A percentile compares a stretch with the other conserved stretches of the same genome.
These are phyloP conservation scores for Fulvia fulva DNA, from an alignment of 2,329 filamentous ascomycete genomes.

Conservation along the genomic window DNA sequence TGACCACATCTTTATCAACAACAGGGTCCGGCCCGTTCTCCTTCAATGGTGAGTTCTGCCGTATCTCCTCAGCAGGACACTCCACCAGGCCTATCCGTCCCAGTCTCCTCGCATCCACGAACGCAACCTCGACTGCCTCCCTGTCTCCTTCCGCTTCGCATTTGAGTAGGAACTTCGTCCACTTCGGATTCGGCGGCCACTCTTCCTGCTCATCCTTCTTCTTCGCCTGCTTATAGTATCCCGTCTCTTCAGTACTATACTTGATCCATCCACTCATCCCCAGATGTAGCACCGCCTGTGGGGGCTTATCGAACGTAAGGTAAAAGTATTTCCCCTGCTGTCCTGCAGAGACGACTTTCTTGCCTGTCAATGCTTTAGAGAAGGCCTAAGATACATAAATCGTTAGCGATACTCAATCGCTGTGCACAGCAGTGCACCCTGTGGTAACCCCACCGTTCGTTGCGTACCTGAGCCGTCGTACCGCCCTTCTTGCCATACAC, in stretches of 20 bases:
- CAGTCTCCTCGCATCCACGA: conserved; percentile 77
- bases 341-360: conserved; percentile 66
- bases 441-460: no score
- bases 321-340: conserved; percentile 98
- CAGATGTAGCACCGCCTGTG: conserved; percentile 65
- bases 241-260: conserved; percentile 71
- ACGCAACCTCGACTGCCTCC: conserved; percentile 64
- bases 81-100: conserved; percentile 77
- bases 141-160: conserved; percentile 38
- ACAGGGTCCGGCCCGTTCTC: conserved; percentile 95
- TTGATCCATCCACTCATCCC: conserved; percentile 75
- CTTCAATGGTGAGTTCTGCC: conserved; percentile 71
- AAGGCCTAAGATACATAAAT: no score
- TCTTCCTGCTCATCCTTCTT: conserved; percentile 48
- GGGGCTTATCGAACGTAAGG: conserved; percentile 70
- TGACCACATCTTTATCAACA: conserved; percentile 72
- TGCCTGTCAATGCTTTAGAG: conserved; percentile 67
- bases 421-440: no score
- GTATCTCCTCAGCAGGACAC: conserved; percentile 70
- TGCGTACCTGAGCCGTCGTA: conserved; percentile 68
- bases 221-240: conserved; percentile 67
- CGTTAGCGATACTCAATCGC: no score
- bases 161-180: conserved; percentile 79
- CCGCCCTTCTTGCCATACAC: conserved; percentile 83
- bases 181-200: conserved; percentile 87